These are phyloP conservation scores for Termitomyces sp. DNA, from an alignment of 768 basidiomycete genomes.

Conservation along the genomic window DNA sequence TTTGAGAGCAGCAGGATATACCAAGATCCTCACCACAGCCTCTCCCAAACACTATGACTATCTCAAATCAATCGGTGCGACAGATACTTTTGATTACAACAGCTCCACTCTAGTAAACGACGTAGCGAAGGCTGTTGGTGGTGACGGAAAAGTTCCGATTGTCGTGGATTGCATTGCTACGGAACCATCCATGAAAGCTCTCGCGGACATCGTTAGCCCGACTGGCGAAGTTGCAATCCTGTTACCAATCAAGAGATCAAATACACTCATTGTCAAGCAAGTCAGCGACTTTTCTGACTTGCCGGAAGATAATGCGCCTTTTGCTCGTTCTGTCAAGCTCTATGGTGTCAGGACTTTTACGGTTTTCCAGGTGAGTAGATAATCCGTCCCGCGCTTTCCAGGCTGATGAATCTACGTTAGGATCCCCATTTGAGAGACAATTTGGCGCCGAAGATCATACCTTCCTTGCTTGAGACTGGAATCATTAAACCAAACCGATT, in stretches of 20 bases:
- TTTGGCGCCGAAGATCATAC: constrained; percentile 40
- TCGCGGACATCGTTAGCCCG: constrained; percentile 31
- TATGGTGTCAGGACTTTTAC: constrained; percentile 35
- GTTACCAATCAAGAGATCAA: constrained; percentile 41
- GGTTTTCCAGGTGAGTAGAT: constrained; percentile 29
- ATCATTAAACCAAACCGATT: constrained; percentile 36
- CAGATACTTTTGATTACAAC: constrained; percentile 29
- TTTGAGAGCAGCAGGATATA: constrained; percentile 32
- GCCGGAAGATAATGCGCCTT: constrained; percentile 28
- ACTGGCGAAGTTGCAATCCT: constrained; percentile 36
- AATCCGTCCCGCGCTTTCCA: neutral
- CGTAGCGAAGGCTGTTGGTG: constrained; percentile 21
- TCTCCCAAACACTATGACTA: constrained; percentile 20
- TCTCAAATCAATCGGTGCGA: constrained; percentile 27
- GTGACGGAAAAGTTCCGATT: constrained; percentile 19
- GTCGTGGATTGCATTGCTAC: constrained; percentile 30
- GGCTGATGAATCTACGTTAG: constrained; percentile 11
- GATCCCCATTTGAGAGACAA: constrained; percentile 35
- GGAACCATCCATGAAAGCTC: constrained; percentile 24
- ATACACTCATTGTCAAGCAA: constrained; percentile 22
- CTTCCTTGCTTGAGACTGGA: constrained; percentile 29
- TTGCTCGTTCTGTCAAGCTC: constrained; percentile 29
- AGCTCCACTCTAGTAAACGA: constrained; percentile 21
- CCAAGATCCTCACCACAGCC: constrained; percentile 30
- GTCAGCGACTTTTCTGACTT: constrained; percentile 27